A percentile compares a stretch with the other conserved stretches of the same genome.
Conservation (phyloP, 1,284 basidiomycete species). For the Chalciporus sp. region DNA sequence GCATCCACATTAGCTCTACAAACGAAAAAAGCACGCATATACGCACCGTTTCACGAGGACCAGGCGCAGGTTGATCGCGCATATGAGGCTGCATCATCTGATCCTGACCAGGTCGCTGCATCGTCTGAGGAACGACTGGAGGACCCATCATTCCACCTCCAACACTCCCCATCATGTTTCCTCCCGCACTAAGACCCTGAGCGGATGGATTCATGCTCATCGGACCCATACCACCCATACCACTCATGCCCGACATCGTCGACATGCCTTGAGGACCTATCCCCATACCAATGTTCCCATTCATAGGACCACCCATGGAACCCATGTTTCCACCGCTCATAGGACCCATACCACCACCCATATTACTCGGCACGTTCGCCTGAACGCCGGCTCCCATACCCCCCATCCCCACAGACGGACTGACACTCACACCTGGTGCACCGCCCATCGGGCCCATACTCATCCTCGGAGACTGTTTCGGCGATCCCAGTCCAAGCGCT, state of each 20-base stretch:
- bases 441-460: constrained; percentile 17
- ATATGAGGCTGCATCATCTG: constrained; percentile 29
- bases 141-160: constrained; percentile 28
- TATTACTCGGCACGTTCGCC: constrained; percentile 14
- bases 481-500: constrained; percentile 27
- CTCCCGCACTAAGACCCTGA: constrained; percentile 13
- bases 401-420: constrained; percentile 10
- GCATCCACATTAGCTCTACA: neutral
- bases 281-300: constrained; percentile 19
- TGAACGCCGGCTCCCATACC: constrained; percentile 11
- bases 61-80: constrained; percentile 26
- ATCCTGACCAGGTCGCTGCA: constrained; percentile 30
- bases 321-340: constrained; percentile 17
- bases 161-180: constrained; percentile 19
- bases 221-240: constrained; percentile 20
- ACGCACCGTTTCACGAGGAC: constrained; percentile 30
- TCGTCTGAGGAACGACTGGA: constrained; percentile 29
- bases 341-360: constrained; percentile 12
- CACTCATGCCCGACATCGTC: constrained; percentile 15
- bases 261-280: constrained; percentile 25
- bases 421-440: neutral
- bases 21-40: neutral
- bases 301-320: constrained; percentile 15
- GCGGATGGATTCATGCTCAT: constrained; percentile 22
- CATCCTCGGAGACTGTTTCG: constrained; percentile 33